phyloP scores from a whole-genome alignment of 2,329 filamentous ascomycete genomes.

The Dactylonectria macrodidyma region DNA sequence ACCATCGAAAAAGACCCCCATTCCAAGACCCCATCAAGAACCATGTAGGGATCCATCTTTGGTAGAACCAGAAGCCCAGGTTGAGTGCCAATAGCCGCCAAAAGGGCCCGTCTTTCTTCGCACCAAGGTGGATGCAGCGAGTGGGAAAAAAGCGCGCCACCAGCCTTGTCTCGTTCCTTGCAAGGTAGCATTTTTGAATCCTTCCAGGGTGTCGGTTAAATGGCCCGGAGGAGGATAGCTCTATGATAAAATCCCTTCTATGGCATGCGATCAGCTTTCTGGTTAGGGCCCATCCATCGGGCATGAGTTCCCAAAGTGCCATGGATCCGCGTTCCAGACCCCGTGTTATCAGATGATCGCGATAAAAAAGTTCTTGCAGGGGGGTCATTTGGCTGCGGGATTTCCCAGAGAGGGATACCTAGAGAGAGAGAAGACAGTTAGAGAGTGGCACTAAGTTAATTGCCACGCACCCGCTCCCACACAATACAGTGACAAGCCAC shows the following conservation, averaged over 20 bases:
- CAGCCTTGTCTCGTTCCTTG: not conserved
- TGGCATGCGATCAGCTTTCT: constrained; percentile 2
- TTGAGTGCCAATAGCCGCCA: not conserved
- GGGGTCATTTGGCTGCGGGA: not conserved
- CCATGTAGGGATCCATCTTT: too few species aligned
- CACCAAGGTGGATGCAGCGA: constrained; percentile 8
- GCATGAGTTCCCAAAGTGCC: constrained; percentile 17
- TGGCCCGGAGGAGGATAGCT: not conserved
- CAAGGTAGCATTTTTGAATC: constrained; percentile 16
- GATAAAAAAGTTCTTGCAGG: constrained; percentile 10
- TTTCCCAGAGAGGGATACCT: not conserved
- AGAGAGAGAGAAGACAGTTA: too few species aligned
- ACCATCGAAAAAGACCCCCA: too few species aligned
- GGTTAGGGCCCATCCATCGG: constrained; percentile 2
- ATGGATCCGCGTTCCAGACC: constrained; percentile 10
- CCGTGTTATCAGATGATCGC: constrained; percentile 27
- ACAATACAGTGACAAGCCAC: not conserved
- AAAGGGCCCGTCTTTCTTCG: not conserved
- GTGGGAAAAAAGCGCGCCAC: constrained; percentile 17
- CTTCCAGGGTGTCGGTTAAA: constrained; percentile 9
- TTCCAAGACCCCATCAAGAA: too few species aligned
- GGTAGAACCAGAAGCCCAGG: not conserved
- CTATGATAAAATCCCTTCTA: not conserved
- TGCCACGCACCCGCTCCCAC: not conserved
- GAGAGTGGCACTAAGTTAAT: not conserved